Percentiles rank a stretch among this genome's conserved stretches.
Conservation (phyloP, 306 rosid species). For the Gynostemma pentaphyllum region DNA sequence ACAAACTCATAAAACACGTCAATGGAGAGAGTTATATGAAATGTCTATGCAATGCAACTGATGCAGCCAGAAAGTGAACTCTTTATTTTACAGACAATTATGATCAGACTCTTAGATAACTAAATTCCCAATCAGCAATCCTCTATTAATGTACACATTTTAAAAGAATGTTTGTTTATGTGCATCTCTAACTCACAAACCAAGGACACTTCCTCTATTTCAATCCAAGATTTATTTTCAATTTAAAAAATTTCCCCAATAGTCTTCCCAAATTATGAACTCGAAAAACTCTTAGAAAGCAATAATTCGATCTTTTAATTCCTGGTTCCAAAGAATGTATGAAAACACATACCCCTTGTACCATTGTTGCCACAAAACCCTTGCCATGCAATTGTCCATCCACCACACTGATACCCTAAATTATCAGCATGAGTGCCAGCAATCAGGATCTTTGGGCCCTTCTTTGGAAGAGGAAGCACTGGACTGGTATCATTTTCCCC, state of each 20-base stretch:
- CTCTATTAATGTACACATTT: not conserved
- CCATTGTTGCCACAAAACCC: constrained; percentile 69
- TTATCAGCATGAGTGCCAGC: constrained; percentile 89
- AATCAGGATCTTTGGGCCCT: constrained; percentile 52
- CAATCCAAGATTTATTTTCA: not conserved
- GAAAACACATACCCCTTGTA: constrained; percentile 57
- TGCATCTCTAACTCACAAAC: not conserved
- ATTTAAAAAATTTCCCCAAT: not conserved
- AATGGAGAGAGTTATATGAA: not conserved
- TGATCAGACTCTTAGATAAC: not conserved
- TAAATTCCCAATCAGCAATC: not conserved
- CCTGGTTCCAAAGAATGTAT: not conserved
- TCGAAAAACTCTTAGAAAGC: not conserved
- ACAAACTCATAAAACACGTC: too few relatives aligned
- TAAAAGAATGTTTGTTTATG: not conserved
- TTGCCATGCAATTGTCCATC: constrained; percentile 96
- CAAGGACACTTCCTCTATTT: not conserved
- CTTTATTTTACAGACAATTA: not conserved
- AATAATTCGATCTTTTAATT: not conserved
- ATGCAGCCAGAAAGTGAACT: not conserved
- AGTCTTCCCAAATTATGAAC: not conserved
- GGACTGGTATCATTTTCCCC: constrained; percentile 60
- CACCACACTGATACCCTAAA: constrained; percentile 97
- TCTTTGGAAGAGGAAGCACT: constrained; percentile 74
- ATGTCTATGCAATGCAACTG: not conserved